Percentiles rank a stretch among this genome's conserved stretches.
Conservation (phyloP, 768 basidiomycete genomes). For the Suillus hirtellus region DNA sequence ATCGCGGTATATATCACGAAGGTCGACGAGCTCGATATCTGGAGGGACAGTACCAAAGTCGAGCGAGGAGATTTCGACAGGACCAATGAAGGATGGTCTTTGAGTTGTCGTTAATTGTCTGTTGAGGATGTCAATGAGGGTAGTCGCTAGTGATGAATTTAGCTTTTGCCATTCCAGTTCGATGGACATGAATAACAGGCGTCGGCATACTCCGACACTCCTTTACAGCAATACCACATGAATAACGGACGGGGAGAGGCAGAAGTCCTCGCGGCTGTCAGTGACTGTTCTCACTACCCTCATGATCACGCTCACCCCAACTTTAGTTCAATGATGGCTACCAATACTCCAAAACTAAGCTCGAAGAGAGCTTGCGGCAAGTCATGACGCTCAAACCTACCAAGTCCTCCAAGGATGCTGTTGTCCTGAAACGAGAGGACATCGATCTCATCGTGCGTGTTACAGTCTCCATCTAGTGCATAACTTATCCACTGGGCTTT, state of each 20-base stretch:
- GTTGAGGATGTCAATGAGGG: conserved; percentile 77
- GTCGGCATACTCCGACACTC: conserved; percentile 3
- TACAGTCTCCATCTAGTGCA: not conserved
- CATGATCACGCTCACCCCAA: conserved; percentile 16
- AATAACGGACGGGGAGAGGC: conserved; percentile 21
- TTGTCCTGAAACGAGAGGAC: conserved; percentile 29
- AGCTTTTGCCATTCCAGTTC: conserved; percentile 93
- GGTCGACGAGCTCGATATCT: conserved; percentile 86
- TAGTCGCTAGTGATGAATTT: conserved; percentile 66
- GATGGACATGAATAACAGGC: conserved; percentile 68
- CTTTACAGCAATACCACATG: conserved; percentile 7
- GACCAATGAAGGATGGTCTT: conserved; percentile 94
- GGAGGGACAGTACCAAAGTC: conserved; percentile 86
- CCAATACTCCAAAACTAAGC: conserved; percentile 38
- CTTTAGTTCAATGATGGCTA: conserved; percentile 55
- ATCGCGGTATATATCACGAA: conserved; percentile 92
- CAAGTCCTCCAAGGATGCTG: conserved; percentile 42
- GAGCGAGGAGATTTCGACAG: conserved; percentile 81
- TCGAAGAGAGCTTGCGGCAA: conserved; percentile 43
- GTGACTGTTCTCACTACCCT: not conserved
- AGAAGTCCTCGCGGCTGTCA: conserved; percentile 16
- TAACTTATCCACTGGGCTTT: not conserved
- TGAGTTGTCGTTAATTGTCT: conserved; percentile 66
- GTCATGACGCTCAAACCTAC: conserved; percentile 54
- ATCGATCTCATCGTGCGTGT: conserved; percentile 28